A percentile compares a stretch with the other conserved stretches of the same genome.
phyloP scores from a whole-genome alignment of 148 eudicot genomes.

The Tetragonia tetragonoides region DNA sequence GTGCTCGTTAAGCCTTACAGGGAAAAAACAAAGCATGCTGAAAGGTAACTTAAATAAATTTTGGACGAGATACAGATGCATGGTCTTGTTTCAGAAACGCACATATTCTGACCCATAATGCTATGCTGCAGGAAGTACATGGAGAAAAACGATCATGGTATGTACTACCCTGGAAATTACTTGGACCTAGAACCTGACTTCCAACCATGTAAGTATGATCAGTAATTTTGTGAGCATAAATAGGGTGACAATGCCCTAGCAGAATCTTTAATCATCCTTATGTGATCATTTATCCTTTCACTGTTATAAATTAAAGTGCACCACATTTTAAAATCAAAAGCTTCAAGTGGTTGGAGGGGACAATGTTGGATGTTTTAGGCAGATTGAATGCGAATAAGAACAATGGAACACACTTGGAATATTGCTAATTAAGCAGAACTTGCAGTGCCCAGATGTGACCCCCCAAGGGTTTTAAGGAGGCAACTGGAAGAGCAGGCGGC shows the following conservation, averaged over 20 bases:
- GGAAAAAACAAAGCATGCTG: conserved; percentile 42
- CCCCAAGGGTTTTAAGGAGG: conserved; percentile 47
- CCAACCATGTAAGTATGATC: not conserved
- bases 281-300: not conserved
- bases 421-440: conserved; percentile 2
- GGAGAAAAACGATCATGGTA: conserved; percentile 38
- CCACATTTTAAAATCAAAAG: not conserved
- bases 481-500: conserved; percentile 52
- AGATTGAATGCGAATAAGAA: no score
- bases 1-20: conserved; percentile 61
- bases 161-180: conserved; percentile 27
- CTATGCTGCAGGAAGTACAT: conserved; percentile 41
- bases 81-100: not conserved
- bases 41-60: conserved; percentile 31
- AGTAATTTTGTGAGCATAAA: not conserved
- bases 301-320: not conserved
- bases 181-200: conserved; percentile 29
- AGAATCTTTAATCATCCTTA: not conserved
- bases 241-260: not conserved
- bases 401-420: not conserved
- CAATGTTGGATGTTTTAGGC: no score
- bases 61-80: not conserved
- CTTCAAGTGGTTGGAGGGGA: not conserved
- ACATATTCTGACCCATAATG: not conserved
- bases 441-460: conserved; percentile 36